Conservation (phyloP, 805 yeast species). For the Groenewaldozyma salmanticensis region DNA sequence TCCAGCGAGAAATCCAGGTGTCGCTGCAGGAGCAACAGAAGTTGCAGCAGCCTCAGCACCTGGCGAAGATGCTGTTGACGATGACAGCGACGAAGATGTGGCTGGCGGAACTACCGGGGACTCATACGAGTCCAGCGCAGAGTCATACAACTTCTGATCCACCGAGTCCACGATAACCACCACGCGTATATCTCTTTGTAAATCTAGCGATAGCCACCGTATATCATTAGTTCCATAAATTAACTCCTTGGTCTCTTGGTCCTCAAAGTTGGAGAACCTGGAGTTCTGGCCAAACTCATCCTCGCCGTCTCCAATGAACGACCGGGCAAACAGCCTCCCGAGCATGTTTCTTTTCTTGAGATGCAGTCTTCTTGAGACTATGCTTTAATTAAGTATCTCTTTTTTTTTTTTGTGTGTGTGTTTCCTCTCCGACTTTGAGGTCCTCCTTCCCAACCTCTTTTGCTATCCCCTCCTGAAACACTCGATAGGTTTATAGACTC, state of each 20-base stretch:
- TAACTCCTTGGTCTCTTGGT: conserved; percentile 16
- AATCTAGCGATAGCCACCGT: conserved; percentile 8
- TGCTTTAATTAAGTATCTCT: too few species aligned
- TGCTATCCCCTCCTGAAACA: too few species aligned
- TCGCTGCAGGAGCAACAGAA: too few species aligned
- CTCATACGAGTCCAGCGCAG: neutral
- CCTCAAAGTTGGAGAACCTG: conserved; percentile 18
- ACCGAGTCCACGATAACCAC: conserved; percentile 12
- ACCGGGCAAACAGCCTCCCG: conserved; percentile 12
- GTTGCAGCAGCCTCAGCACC: too few species aligned
- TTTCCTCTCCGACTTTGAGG: neutral
- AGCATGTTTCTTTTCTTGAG: conserved; percentile 9
- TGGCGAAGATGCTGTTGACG: too few species aligned
- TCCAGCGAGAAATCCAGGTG: neutral
- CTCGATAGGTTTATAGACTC: too few species aligned
- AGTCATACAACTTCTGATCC: conserved; percentile 1
- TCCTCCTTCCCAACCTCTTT: too few species aligned
- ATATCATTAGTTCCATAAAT: conserved; percentile 15
- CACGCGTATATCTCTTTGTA: conserved; percentile 14
- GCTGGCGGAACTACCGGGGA: neutral
- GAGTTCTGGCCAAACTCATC: conserved; percentile 6
- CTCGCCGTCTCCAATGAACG: conserved; percentile 5
- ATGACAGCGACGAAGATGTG: neutral
- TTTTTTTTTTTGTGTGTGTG: neutral
- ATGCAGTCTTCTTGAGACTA: too few species aligned